These are phyloP conservation scores for Bothriochloa decipiens DNA, from an alignment of 176 grass and related monocot genomes.

Conservation along the genomic window DNA sequence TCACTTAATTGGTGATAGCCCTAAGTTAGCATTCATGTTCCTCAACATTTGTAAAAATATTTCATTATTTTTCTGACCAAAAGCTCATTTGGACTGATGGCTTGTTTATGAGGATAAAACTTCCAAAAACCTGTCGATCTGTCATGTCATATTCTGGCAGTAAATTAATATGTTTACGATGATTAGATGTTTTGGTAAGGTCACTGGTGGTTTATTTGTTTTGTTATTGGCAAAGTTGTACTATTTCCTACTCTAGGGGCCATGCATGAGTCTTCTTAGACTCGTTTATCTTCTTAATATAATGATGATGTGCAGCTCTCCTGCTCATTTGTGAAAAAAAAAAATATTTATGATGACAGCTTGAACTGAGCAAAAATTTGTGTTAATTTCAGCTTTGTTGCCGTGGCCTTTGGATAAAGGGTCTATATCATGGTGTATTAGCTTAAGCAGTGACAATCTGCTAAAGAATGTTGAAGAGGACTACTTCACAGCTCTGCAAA, in stretches of 20 bases:
- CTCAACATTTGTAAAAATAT: neutral
- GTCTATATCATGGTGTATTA: conserved; percentile 90
- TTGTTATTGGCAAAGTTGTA: neutral
- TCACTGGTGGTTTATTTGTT: neutral
- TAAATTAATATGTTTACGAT: neutral
- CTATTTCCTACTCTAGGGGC: neutral
- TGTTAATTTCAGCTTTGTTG: conserved; percentile 47
- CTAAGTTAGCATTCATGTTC: neutral
- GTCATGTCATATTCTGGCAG: neutral
- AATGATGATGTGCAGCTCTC: neutral
- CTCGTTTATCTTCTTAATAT: neutral
- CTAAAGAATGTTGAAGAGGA: conserved; percentile 95
- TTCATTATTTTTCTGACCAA: conserved; percentile 2
- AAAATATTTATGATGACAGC: neutral
- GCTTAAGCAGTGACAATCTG: conserved; percentile 68
- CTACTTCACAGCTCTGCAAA: conserved; percentile 73
- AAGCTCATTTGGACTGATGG: neutral
- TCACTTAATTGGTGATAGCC: neutral
- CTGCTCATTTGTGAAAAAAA: neutral
- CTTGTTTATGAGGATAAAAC: neutral
- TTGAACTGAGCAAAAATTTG: neutral
- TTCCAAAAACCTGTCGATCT: neutral
- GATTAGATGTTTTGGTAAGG: neutral
- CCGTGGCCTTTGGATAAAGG: conserved; percentile 68
- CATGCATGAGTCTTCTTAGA: neutral